Conservation (phyloP, 345 rosid genomes). For the Populus euphratica region DNA sequence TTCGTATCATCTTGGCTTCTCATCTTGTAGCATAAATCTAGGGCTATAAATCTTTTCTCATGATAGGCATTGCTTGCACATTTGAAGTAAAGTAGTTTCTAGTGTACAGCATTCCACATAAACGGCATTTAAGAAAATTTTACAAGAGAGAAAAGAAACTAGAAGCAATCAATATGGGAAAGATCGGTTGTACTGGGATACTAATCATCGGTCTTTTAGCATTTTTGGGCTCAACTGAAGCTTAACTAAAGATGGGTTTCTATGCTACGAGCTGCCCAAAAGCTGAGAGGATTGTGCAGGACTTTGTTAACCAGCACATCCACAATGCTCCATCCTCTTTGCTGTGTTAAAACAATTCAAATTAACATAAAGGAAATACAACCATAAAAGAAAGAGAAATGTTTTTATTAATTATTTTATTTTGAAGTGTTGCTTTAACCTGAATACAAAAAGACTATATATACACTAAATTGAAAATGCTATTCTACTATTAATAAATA, state of each 20-base stretch:
- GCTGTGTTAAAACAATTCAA: too few species aligned
- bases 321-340: conserved; percentile 49
- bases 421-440: too few species aligned
- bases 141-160: conserved; percentile 4
- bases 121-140: not conserved
- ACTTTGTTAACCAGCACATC: conserved; percentile 53
- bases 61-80: not conserved
- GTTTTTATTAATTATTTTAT: too few species aligned
- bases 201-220: conserved; percentile 26
- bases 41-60: conserved; percentile 6
- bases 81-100: not conserved
- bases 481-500: too few species aligned
- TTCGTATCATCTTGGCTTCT: conserved; percentile 4
- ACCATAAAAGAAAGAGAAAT: too few species aligned
- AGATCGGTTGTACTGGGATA: conserved; percentile 13
- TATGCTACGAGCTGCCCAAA: conserved; percentile 63
- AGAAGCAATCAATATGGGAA: conserved; percentile 20
- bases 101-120: not conserved
- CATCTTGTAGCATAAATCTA: conserved; percentile 3
- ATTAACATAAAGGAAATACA: too few species aligned
- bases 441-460: too few species aligned
- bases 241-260: conserved; percentile 52
- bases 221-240: conserved; percentile 32
- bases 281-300: conserved; percentile 58
- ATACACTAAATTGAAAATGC: too few species aligned